Percentiles rank a stretch among this genome's conserved stretches.
phyloP scores from a whole-genome alignment of 495 filamentous ascomycete genomes.

The Penicillium diatomitis region DNA sequence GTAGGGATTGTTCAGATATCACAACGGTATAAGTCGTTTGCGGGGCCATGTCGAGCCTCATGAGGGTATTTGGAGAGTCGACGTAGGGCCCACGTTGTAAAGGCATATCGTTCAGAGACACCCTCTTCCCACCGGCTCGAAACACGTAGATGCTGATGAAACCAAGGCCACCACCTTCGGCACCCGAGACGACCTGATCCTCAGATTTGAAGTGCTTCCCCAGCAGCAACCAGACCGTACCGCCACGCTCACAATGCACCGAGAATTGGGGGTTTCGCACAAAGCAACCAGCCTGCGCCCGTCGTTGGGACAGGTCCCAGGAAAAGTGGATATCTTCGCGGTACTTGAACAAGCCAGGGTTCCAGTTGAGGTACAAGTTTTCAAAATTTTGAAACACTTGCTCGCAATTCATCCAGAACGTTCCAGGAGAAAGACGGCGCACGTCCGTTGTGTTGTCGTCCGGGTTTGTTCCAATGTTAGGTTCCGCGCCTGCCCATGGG shows the following conservation, averaged over 20 bases:
- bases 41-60: constrained; percentile 57
- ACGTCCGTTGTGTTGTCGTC: too few relatives aligned
- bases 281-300: constrained; percentile 52
- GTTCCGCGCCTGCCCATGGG: constrained; percentile 74
- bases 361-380: constrained; percentile 96
- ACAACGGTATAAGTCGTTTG: constrained; percentile 64
- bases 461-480: constrained; percentile 4
- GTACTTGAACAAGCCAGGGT: constrained; percentile 69
- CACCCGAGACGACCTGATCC: constrained; percentile 11
- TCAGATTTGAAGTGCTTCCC: constrained; percentile 64
- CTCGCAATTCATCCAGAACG: constrained; percentile 86
- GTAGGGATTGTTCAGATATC: constrained; percentile 67
- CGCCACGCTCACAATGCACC: constrained; percentile 46
- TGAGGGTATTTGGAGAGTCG: constrained; percentile 85
- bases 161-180: constrained; percentile 39
- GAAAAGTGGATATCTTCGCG: constrained; percentile 84
- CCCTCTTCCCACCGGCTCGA: constrained; percentile 57
- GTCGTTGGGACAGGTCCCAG: constrained; percentile 64
- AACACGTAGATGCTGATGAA: constrained; percentile 86
- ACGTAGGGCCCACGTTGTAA: constrained; percentile 72
- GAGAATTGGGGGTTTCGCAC: constrained; percentile 77
- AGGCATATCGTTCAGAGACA: constrained; percentile 60
- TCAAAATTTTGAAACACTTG: constrained; percentile 85
- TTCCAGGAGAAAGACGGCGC: constrained; percentile 44
- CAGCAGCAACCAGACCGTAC: constrained; percentile 73